Evolutionary conservation across 164 flowering plant species (phyloP).

Genomic region (Vitis vinifera): DNA sequence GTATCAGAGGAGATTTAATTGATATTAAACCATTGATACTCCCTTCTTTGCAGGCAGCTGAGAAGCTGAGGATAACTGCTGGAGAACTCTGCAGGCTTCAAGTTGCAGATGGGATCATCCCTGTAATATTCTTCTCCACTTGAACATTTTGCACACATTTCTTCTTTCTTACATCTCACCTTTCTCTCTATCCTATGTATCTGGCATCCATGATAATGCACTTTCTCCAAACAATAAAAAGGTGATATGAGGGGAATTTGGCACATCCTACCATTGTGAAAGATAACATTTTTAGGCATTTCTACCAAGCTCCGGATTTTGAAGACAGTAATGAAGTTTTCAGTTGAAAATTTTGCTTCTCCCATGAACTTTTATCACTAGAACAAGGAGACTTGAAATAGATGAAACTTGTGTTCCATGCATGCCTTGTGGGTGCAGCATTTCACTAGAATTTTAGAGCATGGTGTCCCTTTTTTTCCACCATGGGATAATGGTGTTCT

Average conservation of each 20-base stretch:
- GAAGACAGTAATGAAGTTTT: not conserved
- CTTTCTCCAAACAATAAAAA: not conserved
- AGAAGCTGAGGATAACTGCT: conserved; percentile 86
- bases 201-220: not conserved
- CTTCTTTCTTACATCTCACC: not conserved
- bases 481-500: not conserved
- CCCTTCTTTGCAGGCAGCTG: conserved; percentile 75
- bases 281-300: not conserved
- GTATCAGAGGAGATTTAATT: conserved; percentile 4
- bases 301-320: not conserved
- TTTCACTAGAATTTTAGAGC: not conserved
- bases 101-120: conserved; percentile 87
- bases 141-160: not conserved
- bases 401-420: not conserved
- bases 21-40: not conserved
- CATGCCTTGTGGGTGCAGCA: not conserved
- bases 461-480: not conserved
- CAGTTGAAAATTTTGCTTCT: not conserved
- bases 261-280: not conserved
- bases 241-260: not conserved
- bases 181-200: not conserved
- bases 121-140: conserved; percentile 50
- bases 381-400: too few relatives aligned
- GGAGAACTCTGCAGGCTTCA: conserved; percentile 64
- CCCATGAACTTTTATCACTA: not conserved